Evolutionary conservation across 2,329 filamentous ascomycete genomes (phyloP).

Genomic region (Metarhizium robertsii): DNA sequence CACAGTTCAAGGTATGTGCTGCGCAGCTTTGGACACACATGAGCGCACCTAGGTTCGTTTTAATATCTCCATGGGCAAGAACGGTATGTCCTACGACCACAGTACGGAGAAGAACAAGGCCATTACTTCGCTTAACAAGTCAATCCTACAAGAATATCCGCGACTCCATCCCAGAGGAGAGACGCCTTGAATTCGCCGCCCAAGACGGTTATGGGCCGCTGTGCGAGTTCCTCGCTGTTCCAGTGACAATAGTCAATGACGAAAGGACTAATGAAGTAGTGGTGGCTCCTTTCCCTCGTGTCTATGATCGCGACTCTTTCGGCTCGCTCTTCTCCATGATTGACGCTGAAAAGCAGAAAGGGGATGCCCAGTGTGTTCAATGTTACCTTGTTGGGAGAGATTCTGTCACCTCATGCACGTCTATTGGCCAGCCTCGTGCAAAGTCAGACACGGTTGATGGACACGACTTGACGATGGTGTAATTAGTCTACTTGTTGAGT

Average conservation of each 20-base stretch:
- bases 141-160: conserved; percentile 26
- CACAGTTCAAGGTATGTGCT: conserved; percentile 16
- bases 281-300: conserved; percentile 22
- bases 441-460: neutral
- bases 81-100: conserved; percentile 21
- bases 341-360: conserved; percentile 7
- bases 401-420: neutral
- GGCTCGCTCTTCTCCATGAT: conserved; percentile 2
- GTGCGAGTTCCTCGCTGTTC: conserved; percentile 28
- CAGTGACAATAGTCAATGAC: conserved; percentile 24
- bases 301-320: conserved; percentile 22
- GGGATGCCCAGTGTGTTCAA: conserved; percentile 2
- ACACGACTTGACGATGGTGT: neutral
- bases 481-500: no score
- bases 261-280: conserved; percentile 19
- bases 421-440: neutral
- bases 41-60: conserved; percentile 18
- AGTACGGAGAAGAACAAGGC: conserved; percentile 26
- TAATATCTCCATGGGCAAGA: conserved; percentile 14
- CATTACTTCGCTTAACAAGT: conserved; percentile 24
- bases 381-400: neutral
- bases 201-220: conserved; percentile 32
- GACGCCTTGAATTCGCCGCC: conserved; percentile 28
- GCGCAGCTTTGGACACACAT: conserved; percentile 17
- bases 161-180: conserved; percentile 21